A percentile compares a stretch with the other conserved stretches of the same genome.
phyloP scores from a whole-genome alignment of 257 asterid genomes.

The Mentha longifolia region DNA sequence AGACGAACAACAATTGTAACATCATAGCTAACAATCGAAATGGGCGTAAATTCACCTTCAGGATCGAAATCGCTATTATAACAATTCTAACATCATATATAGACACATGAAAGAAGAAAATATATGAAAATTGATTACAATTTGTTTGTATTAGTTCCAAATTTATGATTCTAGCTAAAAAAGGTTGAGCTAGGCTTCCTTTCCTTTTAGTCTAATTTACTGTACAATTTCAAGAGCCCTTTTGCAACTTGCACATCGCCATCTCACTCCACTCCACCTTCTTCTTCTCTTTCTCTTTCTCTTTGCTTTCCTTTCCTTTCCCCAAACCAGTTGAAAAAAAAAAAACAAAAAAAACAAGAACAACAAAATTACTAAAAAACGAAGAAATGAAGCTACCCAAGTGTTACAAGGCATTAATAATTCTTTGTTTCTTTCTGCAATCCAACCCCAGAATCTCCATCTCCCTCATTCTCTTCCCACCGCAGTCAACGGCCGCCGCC shows the following conservation, averaged over 20 bases:
- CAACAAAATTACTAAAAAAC: slow-evolving; percentile 16
- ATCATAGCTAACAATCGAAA: too few species aligned
- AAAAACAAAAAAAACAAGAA: background rate
- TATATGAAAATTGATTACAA: too few species aligned
- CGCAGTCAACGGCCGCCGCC: slow-evolving; percentile 9
- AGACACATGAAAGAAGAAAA: too few species aligned
- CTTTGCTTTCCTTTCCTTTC: slow-evolving; percentile 15
- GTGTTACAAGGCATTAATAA: slow-evolving; percentile 47
- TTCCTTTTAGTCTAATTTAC: slow-evolving; percentile 34
- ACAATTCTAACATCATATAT: too few species aligned
- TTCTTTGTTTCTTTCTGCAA: slow-evolving; percentile 53
- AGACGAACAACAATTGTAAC: too few species aligned
- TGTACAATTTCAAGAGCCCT: slow-evolving; percentile 44
- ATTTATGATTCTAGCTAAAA: slow-evolving; percentile 23
- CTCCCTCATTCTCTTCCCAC: slow-evolving; percentile 49
- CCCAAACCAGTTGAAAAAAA: background rate
- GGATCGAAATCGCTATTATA: too few species aligned
- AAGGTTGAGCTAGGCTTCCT: slow-evolving; percentile 27
- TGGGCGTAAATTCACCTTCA: too few species aligned
- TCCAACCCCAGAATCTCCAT: slow-evolving; percentile 47
- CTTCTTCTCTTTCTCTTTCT: slow-evolving; percentile 18
- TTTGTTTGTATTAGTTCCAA: slow-evolving; percentile 32
- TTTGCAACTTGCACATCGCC: slow-evolving; percentile 50
- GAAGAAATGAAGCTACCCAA: background rate
- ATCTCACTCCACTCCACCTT: slow-evolving; percentile 33